phyloP scores from a whole-genome alignment of 2,329 filamentous ascomycete species.

The Ceratocystis huliohia region DNA sequence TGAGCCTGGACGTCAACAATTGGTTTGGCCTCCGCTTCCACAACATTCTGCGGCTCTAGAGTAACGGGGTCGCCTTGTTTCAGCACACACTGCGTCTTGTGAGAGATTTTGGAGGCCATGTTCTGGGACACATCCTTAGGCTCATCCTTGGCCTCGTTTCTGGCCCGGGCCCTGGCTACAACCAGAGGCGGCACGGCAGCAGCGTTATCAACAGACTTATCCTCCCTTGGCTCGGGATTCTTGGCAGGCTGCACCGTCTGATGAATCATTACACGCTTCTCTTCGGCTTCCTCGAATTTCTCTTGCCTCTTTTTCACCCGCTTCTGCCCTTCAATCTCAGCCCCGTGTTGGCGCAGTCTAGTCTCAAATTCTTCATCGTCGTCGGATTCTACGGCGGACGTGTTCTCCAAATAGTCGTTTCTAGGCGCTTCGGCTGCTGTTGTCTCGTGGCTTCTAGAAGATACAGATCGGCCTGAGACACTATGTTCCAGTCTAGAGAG shows the following conservation, averaged over 20 bases:
- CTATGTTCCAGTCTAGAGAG: conserved; percentile 8
- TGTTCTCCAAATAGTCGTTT: conserved; percentile 22
- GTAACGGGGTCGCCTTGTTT: neutral
- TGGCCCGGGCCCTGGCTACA: neutral
- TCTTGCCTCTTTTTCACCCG: neutral
- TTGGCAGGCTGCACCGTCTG: neutral
- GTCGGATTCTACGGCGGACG: conserved; percentile 25
- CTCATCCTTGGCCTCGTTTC: neutral
- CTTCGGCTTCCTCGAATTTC: neutral
- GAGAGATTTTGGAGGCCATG: neutral
- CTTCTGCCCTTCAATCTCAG: conserved; percentile 25
- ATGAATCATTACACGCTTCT: conserved; percentile 3
- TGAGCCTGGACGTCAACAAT: neutral
- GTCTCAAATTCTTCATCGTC: conserved; percentile 4
- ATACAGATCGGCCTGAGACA: neutral
- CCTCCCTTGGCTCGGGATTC: neutral
- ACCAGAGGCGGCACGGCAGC: neutral
- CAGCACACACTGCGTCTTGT: neutral
- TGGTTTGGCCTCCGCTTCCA: neutral
- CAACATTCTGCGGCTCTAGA: neutral
- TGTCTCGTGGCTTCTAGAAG: conserved; percentile 3
- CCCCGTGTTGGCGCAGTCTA: conserved; percentile 27
- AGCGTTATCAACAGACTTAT: neutral
- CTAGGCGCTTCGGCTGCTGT: neutral
- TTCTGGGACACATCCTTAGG: neutral